Base-by-base conservation (phyloP, 192 early-diverging fungal genomes). In the Coemansia sp. region DNA sequence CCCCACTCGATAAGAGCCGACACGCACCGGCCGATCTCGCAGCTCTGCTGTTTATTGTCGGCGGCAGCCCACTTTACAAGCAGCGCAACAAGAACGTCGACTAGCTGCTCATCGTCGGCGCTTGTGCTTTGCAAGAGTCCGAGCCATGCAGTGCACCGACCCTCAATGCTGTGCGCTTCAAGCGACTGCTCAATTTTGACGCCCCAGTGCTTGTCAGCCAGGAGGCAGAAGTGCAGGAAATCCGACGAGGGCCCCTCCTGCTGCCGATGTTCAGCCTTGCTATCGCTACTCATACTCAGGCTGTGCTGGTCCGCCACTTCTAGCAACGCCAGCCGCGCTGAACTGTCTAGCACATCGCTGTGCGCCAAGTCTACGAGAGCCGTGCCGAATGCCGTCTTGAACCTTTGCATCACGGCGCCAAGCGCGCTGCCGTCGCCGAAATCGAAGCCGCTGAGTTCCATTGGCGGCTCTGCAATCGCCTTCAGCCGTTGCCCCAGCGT, bases 201-300 rank as follows among this genome's bases (percentile, higher is more conserved):
- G 12, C 45, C 64, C 75, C 75, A 77, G 62, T 72, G 64, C n/a
- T 68, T 59, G 21, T 72, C 69, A 0, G 69, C 69, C 61, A 71
- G 51, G 8, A 77, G 65, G 23, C 30, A 60, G 23, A 77, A 64
- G 52, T 63, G 68, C 64, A 73, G 33, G 20, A 45, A 55, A 23
- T 67, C 71, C 21, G 63, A 36, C 18, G 64, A 57, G 5, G 30
- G 30, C 30, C 21, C 26, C 48, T 49, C 20, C 48, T 49, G n/a
- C 48, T 49, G 16, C 48, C 5, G 15, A 0, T 49, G 16, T 6
- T 8, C 20, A 9, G 4, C 48, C 2, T 21, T 49, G 6, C 48
- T 21, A 16, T 21, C 20, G 18, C 20, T 20, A 21, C 20, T 49
- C 5, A 11, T n/a, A 12, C 18, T 16, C 20, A 5, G 23, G 26